Base-by-base conservation (phyloP, 768 basidiomycete species). In the Auricularia sp. region DNA sequence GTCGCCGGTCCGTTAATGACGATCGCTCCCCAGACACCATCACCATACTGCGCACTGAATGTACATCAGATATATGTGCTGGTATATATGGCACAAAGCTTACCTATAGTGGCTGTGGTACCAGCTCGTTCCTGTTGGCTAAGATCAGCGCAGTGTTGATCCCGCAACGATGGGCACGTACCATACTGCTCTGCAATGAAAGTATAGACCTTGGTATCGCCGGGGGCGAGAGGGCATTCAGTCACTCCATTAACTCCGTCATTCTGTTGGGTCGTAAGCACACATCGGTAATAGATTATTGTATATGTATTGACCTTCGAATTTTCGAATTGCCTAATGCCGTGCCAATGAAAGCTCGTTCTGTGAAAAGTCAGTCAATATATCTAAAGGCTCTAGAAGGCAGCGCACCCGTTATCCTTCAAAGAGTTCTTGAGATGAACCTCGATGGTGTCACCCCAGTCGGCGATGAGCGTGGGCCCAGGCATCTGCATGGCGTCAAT, bases 341-440 rank as follows among this genome's bases (percentile, higher is more conserved):
- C 56, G 56, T 59, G 56, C 56, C 56, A 59, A 29, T 59, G 56
- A 33, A 59, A n/a, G 56, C 56, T 59, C 34, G 56, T 59, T 29
- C 56, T 59, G 24, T 29, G 24, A 2, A 29, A 21, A 34, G 24
- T 59, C 29, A 59, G 56, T 56, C 8, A 29, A 8, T 4, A 59
- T 10, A 54, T 3, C 7, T 10, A n/a, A 10, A 8, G 18, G 54
- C 18, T 11, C 54, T 7, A 54, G 7, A n/a, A 6, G 10, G 29
- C n/a, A 51, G 54, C 54, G 29, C n/a, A 59, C 56, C 56, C 56
- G 24, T 59, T 59, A 29, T 59, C 29, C 34, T 59, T 29, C 24
- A 59, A 10, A 21, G 24, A 24, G 56, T 59, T 59, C 56, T 24
- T 59, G 29, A 59, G 29, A 34, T 29, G 24, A 29, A 59, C 56